Conservation (phyloP, 805 yeast species). For the Danielia reshetovae region DNA sequence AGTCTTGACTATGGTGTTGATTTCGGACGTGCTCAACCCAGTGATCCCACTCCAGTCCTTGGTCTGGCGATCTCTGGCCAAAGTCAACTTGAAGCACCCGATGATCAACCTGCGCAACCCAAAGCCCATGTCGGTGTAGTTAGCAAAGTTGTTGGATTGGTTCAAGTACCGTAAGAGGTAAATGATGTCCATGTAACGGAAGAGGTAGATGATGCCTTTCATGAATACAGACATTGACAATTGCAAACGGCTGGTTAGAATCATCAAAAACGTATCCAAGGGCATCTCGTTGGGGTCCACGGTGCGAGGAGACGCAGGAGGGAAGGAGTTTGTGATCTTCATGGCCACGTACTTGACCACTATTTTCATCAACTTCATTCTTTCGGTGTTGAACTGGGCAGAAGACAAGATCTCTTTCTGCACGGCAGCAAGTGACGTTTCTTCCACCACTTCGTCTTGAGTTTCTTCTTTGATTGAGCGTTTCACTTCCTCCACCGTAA, state of each 20-base stretch:
- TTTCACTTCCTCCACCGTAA: constrained; percentile 20
- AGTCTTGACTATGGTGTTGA: constrained; percentile 31
- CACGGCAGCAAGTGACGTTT: not conserved
- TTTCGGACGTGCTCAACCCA: constrained; percentile 34
- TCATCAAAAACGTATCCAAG: constrained; percentile 36
- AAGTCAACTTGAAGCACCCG: constrained; percentile 39
- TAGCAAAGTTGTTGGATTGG: constrained; percentile 42
- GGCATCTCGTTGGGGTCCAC: constrained; percentile 28
- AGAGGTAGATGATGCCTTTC: constrained; percentile 39
- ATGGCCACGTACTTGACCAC: constrained; percentile 41
- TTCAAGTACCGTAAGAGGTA: constrained; percentile 42
- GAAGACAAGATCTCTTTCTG: constrained; percentile 3
- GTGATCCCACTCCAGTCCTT: constrained; percentile 35
- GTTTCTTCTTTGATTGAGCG: constrained; percentile 13
- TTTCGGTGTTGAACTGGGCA: constrained; percentile 26
- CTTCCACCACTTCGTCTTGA: not conserved
- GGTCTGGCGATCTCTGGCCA: constrained; percentile 26
- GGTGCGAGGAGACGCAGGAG: constrained; percentile 32
- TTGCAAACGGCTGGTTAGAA: constrained; percentile 35
- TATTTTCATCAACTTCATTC: constrained; percentile 38
- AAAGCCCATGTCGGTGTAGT: constrained; percentile 42
- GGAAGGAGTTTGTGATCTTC: constrained; percentile 41
- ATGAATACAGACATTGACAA: constrained; percentile 34
- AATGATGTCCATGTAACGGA: constrained; percentile 45
- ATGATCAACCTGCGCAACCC: constrained; percentile 37